Base-by-base conservation (phyloP, 169 alveolate species). In the Plasmodium gonderi region DNA sequence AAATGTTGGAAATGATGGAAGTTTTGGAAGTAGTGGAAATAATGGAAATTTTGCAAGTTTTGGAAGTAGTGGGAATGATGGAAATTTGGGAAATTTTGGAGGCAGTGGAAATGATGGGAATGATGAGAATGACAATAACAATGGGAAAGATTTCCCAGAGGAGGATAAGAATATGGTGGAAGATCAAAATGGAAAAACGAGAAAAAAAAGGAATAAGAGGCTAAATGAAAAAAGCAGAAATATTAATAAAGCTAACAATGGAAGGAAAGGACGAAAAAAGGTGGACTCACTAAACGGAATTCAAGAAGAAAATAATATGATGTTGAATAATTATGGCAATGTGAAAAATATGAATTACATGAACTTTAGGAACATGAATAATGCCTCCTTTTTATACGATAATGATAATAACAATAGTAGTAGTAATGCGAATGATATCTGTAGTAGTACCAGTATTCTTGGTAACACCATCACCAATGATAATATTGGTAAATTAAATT, bases 221-320 rank as follows among this genome's bases (percentile, higher is more conserved):
- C 29, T 74, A 69, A 83, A 74, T 72, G 92, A 83, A n/a, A 83
- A 83, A 45, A 83, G 92, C 42, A 51, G 82, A 60, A 83, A 17
- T 8, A 83, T 83, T 38, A 83, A 83, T 83, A 83, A 83, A 83
- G 74, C 60, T 29, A 38, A 38, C 0, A 47, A 14, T 33, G 75
- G 47, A 26, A 83, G 75, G 20, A 83, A 36, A 20, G 65, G 77
- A 4, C 31, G 77, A 68, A 83, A 45, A 72, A 69, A 45, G 7
- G 29, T 5, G 5, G 77, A 51, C 6, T 8, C 44, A 14, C 3
- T 36, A 36, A 83, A 33, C 20, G 77, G 14, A n/a, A 69, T 8
- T 5, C 54, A 14, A 17, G 76, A 69, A n/a, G 79, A 51, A 54
- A 83, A 60, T 83, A 83, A 83, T 76, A 36, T 83, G 2, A 17